Evolutionary conservation across 2,329 filamentous ascomycete species (phyloP), one percentile per base, ranked within the genome.

Genomic region (Podosphaera fusca): DNA sequence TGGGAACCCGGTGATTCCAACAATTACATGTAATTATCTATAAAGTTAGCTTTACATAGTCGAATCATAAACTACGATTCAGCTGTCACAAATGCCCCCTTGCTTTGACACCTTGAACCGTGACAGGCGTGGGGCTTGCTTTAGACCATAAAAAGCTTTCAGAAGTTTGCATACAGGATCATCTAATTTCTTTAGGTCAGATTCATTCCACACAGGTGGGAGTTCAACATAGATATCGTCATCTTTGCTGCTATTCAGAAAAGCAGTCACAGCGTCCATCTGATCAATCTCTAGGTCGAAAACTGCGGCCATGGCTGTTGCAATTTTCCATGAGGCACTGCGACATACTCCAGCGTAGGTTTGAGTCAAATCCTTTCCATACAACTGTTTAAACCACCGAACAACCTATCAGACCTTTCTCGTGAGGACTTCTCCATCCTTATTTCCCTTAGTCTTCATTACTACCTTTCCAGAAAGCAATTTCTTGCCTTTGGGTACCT

Each of bases 251-350:
- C 51, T 54, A 14, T 35, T 46, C 34, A 55, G 35, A 33, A 55
- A 55, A 21, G 31, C 36, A 45, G 54, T 55, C 7, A 45, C 42
- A 14, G 7, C 54, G 21, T 55, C 54, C 42, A 47, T 47, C 54
- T 55, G 36, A 4, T 55, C 54, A 14, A 55, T 55, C 29, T 54
- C 51, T 2, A 54, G 51, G n/a, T 54, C 21, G 12, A 54, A 54
- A 1, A 21, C 21, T 2, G 51, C 51, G 9, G 38, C 42, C 14
- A 45, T 10, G 5, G 42, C 36, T 12, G 21, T 45, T 45, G 54
- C 36, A 35, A 55, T 45, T 34, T 55, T 45, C 54, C 54, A 55
- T 4, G 42, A 34, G 6, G 54, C 7, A 54, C n/a, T 54, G 10
- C 51, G 51, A 38, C 51, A 38, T 21, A 54, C 33, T n/a, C 51